Conservation (phyloP, 2,329 filamentous ascomycete genomes). For the Penicillium sp. region DNA sequence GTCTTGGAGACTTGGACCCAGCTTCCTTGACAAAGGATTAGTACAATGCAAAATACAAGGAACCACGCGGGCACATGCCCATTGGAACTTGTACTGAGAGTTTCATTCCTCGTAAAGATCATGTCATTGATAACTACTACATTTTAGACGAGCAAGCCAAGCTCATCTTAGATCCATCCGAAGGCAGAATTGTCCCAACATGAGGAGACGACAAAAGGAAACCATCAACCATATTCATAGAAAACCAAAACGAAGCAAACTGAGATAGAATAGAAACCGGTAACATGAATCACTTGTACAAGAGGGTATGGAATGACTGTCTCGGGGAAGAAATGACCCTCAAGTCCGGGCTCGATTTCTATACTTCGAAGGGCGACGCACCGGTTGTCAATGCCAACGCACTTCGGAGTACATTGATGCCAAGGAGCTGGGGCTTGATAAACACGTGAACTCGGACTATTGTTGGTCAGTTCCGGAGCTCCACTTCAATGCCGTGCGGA, state of each 20-base stretch:
- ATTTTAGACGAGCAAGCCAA: constrained; percentile 10
- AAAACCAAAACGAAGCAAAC: constrained; percentile 22
- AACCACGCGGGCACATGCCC: constrained; percentile 15
- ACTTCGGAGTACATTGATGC: too few species aligned
- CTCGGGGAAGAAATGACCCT: constrained; percentile 9
- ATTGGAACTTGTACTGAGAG: too few species aligned
- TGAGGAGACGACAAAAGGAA: constrained; percentile 22
- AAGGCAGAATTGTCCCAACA: constrained; percentile 9
- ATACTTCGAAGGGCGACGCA: constrained; percentile 1
- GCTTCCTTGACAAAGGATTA: too few species aligned
- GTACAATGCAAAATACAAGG: not conserved
- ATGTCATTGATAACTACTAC: too few species aligned
- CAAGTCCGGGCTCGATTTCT: not conserved
- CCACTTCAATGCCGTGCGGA: too few species aligned
- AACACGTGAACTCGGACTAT: too few species aligned
- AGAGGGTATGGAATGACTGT: constrained; percentile 28
- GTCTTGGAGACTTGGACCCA: too few species aligned
- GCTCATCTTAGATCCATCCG: constrained; percentile 8
- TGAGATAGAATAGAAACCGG: constrained; percentile 17
- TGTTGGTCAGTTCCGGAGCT: too few species aligned
- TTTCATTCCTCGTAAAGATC: too few species aligned
- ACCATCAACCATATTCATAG: too few species aligned
- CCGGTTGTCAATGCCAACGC: too few species aligned
- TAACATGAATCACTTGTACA: constrained; percentile 32
- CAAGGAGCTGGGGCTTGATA: too few species aligned